Conservation (phyloP, 176 grass and related monocot genomes). For the Echinochloa phyllopogon region DNA sequence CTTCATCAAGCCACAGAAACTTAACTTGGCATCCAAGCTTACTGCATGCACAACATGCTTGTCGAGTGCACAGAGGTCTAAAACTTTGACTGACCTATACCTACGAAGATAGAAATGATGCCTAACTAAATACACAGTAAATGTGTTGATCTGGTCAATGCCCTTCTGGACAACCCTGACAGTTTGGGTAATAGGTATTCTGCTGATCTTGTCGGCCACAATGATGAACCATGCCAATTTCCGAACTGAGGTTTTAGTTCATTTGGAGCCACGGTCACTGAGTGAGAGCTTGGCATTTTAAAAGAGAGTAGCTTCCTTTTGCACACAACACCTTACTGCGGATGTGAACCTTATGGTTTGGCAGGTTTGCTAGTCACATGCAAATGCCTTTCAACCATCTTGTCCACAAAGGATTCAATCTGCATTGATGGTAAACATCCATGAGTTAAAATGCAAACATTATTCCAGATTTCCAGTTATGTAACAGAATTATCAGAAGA, state of each 20-base stretch:
- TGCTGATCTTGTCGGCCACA: conserved; percentile 33
- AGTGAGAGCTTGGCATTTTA: conserved; percentile 32
- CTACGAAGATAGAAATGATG: conserved; percentile 31
- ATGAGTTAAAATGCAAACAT: conserved; percentile 38
- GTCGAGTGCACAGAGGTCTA: conserved; percentile 50
- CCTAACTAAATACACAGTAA: conserved; percentile 33
- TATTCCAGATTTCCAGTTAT: conserved; percentile 10
- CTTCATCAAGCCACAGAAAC: conserved; percentile 57
- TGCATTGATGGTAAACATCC: conserved; percentile 56
- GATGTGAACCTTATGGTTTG: conserved; percentile 58
- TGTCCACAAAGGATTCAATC: conserved; percentile 91
- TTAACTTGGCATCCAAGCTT: conserved; percentile 53
- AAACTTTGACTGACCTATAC: conserved; percentile 43
- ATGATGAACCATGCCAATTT: conserved; percentile 33
- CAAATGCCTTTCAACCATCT: conserved; percentile 90
- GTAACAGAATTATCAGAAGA: conserved; percentile 40
- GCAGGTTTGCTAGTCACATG: conserved; percentile 56
- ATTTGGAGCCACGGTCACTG: conserved; percentile 29
- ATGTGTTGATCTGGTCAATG: conserved; percentile 46
- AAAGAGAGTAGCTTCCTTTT: conserved; percentile 24
- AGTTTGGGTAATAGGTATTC: conserved; percentile 18
- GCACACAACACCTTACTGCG: conserved; percentile 42
- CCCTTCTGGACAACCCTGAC: conserved; percentile 12
- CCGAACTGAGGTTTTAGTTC: conserved; percentile 28
- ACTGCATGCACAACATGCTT: conserved; percentile 51